Conservation (phyloP, 1,284 basidiomycete species). For the Peniophora sp. region DNA sequence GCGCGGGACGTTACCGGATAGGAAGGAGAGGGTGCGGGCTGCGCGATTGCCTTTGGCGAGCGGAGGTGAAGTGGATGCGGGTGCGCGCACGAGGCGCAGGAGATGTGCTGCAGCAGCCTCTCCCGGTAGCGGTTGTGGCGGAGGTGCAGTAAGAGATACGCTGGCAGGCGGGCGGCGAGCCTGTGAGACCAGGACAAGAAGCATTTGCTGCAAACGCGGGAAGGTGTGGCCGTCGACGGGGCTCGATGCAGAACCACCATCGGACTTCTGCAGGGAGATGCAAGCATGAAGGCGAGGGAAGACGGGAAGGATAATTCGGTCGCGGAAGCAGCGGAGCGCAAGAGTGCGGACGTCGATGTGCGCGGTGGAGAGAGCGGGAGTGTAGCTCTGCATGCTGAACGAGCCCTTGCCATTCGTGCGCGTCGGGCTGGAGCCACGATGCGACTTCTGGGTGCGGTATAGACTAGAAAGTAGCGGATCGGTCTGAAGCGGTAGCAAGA, state of each 20-base stretch:
- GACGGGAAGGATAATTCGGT: slow-evolving; percentile 67
- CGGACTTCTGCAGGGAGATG: slow-evolving; percentile 43
- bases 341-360: slow-evolving; percentile 77
- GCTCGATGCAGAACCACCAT: slow-evolving; percentile 18
- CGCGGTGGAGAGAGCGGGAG: slow-evolving; percentile 17
- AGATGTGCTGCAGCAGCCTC: slow-evolving; percentile 61
- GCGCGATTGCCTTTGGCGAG: slow-evolving; percentile 19
- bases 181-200: slow-evolving; percentile 69
- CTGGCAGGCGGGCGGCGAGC: slow-evolving; percentile 40
- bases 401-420: slow-evolving; percentile 40
- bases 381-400: slow-evolving; percentile 22
- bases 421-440: slow-evolving; percentile 49
- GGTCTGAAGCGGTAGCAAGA: slow-evolving; percentile 70
- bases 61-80: slow-evolving; percentile 24
- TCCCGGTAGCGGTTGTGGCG: slow-evolving; percentile 45
- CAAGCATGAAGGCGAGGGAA: slow-evolving; percentile 46
- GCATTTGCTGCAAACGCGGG: slow-evolving; percentile 72
- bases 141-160: slow-evolving; percentile 44
- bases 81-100: slow-evolving; percentile 46
- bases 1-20: slow-evolving; percentile 62
- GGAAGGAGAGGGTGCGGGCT: slow-evolving; percentile 53
- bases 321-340: slow-evolving; percentile 75
- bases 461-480: slow-evolving; percentile 61
- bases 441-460: slow-evolving; percentile 52
- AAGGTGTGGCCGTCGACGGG: slow-evolving; percentile 35